phyloP scores from a whole-genome alignment of 129 eudicot genomes.

The Centaurea solstitialis region DNA sequence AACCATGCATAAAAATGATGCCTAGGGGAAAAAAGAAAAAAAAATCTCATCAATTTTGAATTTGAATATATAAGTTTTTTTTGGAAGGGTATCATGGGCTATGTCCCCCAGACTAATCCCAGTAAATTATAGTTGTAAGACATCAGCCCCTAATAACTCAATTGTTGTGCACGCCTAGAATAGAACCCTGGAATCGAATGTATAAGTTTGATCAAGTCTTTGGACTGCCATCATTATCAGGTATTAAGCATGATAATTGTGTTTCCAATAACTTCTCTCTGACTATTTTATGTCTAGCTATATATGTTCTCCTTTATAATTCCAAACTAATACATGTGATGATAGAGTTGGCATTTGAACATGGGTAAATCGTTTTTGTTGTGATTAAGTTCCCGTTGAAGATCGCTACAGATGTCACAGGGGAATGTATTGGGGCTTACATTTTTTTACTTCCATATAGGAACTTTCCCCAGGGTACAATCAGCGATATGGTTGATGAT shows the following conservation, averaged over 20 bases:
- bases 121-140: no score
- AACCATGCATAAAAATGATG: neutral
- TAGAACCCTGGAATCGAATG: no score
- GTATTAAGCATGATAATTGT: neutral
- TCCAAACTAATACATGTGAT: neutral
- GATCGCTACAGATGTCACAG: neutral
- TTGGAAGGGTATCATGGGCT: no score
- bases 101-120: no score
- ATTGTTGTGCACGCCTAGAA: no score
- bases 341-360: neutral
- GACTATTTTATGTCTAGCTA: neutral
- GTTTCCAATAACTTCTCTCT: neutral
- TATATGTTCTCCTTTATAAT: neutral
- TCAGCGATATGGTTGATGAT: slow-evolving; percentile 88
- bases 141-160: no score
- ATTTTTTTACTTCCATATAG: slow-evolving; percentile 41
- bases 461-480: slow-evolving; percentile 97
- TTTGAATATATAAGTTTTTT: neutral
- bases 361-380: neutral
- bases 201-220: neutral
- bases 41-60: neutral
- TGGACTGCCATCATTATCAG: neutral
- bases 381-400: neutral
- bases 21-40: neutral
- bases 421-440: neutral